These are phyloP conservation scores for Beta corolliflora DNA, from an alignment of 179 eudicot species.

Conservation along the genomic window DNA sequence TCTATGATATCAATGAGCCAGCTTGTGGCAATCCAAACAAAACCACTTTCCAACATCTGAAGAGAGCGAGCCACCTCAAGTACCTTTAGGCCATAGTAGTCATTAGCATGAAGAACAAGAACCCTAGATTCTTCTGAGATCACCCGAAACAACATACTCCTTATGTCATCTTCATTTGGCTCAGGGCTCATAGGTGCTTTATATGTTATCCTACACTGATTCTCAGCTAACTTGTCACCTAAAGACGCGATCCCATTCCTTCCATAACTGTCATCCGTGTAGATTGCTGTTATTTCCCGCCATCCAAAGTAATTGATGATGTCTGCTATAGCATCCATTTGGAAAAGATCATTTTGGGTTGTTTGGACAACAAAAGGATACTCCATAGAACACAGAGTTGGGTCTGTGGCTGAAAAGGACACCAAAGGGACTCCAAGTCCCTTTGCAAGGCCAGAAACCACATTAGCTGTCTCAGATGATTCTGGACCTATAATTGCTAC, in stretches of 20 bases:
- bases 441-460: constrained; percentile 50
- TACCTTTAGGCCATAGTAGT: constrained; percentile 46
- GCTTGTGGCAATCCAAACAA: constrained; percentile 79
- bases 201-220: constrained; percentile 53
- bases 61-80: constrained; percentile 56
- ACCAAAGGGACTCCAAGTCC: constrained; percentile 76
- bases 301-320: constrained; percentile 57
- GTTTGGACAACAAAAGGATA: constrained; percentile 62
- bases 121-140: constrained; percentile 57
- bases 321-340: constrained; percentile 80
- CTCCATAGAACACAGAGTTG: constrained; percentile 66
- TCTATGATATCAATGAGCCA: constrained; percentile 75
- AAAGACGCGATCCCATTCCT: constrained; percentile 71
- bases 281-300: constrained; percentile 69
- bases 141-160: constrained; percentile 50
- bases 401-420: constrained; percentile 77
- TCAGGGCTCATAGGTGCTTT: constrained; percentile 55
- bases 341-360: constrained; percentile 55
- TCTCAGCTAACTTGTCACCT: constrained; percentile 50
- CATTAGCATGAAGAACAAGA: constrained; percentile 58
- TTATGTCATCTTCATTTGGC: constrained; percentile 48
- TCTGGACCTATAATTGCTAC: constrained; percentile 82
- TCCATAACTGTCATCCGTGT: constrained; percentile 68
- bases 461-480: constrained; percentile 65
- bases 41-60: constrained; percentile 65